Conservation (phyloP, 306 rosid genomes). For the Fagus sylvatica region DNA sequence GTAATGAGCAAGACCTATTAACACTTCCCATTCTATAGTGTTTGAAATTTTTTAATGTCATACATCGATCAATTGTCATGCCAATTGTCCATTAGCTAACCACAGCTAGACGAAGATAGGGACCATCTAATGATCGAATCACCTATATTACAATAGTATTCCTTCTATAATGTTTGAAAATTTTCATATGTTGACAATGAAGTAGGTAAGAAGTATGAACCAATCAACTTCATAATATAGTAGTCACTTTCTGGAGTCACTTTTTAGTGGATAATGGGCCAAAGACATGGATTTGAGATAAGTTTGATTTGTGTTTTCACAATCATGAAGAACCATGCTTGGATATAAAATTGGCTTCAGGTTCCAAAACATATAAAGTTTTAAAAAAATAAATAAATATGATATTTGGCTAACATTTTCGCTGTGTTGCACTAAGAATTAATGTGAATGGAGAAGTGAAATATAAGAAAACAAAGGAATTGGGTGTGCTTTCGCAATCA, state of each 20-base stretch:
- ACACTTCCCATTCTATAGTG: no score
- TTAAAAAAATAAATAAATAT: no score
- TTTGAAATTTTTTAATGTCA: no score
- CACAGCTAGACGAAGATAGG: constrained; percentile 28
- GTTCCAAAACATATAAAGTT: no score
- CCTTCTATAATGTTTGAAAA: constrained; percentile 24
- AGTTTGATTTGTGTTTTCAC: no score
- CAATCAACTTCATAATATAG: not conserved
- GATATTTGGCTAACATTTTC: no score
- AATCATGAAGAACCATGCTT: no score
- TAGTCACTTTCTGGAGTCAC: no score
- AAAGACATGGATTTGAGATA: not conserved
- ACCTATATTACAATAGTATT: not conserved
- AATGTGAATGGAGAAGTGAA: constrained; percentile 2
- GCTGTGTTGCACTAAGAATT: not conserved
- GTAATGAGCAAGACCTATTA: no score
- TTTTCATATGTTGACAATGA: constrained; percentile 24
- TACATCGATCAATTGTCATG: not conserved
- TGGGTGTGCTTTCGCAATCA: constrained; percentile 48
- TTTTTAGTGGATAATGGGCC: constrained; percentile 8
- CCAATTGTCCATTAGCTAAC: not conserved
- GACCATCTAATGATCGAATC: constrained; percentile 35
- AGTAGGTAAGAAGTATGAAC: constrained; percentile 5
- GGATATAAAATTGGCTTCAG: no score
- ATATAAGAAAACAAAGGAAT: constrained; percentile 8